Evolutionary conservation across 495 filamentous ascomycete species (phyloP), one percentile per base, ranked within the genome.

Genomic region (Aspergillus biplanus): DNA sequence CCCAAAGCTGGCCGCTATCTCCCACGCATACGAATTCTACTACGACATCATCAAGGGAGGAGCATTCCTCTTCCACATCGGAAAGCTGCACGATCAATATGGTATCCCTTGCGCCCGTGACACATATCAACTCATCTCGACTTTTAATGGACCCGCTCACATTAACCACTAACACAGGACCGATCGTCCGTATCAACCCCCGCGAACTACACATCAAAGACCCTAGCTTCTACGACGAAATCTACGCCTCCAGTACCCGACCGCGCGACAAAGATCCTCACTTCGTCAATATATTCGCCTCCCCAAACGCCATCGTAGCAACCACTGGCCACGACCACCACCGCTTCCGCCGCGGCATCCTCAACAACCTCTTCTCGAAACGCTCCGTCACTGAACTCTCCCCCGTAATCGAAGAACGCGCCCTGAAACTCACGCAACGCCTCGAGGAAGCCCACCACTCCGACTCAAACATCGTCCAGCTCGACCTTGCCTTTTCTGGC

Each of bases 171-270:
- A 1, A 27, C 1, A 27, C 34, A 83, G 83, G 82, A 0, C 82
- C 85, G 0, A 82, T 86, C 52, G 67, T 86, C 18, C 78, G 85
- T 6, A 73, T 87, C 47, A 80, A 71, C 32, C 85, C 85, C 0
- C 46, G 72, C n/a, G 83, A 87, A 62, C 58, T 87, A 3, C 80
- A 82, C 56, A 70, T 78, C 57, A 73, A 73, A 13, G 77, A 80
- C 35, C 62, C 72, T 0, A 57, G 56, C 18, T 79, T 72, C 31
- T 79, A 77, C 57, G 71, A 75, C 6, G 71, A 75, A n/a, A 70
- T 79, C 5, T 76, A 75, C 16, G 61, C 75, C 13, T 62, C 65
- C 1, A 62, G 57, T 44, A 50, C 59, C 3, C 62, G 66, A 8
- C 56, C 54, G 16, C 68, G 74, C 9, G 72, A 78, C 18, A 76